A percentile compares a stretch with the other conserved stretches of the same genome.
Conservation (phyloP, 2,329 filamentous ascomycete species). For the Didymella glomerata region DNA sequence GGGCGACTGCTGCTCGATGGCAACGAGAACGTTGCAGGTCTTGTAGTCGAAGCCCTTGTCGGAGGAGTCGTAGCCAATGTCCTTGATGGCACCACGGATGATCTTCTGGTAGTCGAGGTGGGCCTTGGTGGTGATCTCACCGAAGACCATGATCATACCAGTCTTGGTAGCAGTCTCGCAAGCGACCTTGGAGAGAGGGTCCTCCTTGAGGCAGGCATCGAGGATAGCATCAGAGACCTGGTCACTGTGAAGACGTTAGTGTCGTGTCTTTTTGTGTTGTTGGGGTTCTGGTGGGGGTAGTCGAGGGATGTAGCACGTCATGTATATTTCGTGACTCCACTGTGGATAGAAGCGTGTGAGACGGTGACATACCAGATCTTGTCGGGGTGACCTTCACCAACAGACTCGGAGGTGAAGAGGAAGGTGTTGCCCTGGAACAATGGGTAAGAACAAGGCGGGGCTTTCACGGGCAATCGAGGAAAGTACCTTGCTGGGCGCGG, state of each 20-base stretch:
- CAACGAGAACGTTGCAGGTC: conserved; percentile 97
- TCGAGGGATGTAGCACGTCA: conserved; percentile 16
- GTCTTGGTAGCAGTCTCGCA: conserved; percentile 99
- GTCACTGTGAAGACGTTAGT: conserved; percentile 64
- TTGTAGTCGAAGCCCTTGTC: conserved; percentile 99
- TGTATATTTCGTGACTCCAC: conserved; percentile 9
- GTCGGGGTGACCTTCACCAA: conserved; percentile 75
- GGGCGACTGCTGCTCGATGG: conserved; percentile 98
- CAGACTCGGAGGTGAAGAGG: conserved; percentile 62
- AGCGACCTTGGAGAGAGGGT: conserved; percentile 97
- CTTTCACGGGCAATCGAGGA: conserved; percentile 6
- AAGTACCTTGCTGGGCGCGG: conserved; percentile 38
- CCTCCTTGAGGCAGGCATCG: conserved; percentile 93
- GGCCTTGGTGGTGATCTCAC: conserved; percentile 96
- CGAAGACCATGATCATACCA: conserved; percentile 88
- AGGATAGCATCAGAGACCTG: conserved; percentile 98
- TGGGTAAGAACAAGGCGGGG: conserved; percentile 28
- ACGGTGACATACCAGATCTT: conserved; percentile 76
- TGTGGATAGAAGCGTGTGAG: neutral
- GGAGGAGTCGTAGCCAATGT: conserved; percentile 97
- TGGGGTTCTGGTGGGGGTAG: conserved; percentile 11
- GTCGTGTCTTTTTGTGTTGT: conserved; percentile 4
- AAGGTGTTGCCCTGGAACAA: conserved; percentile 47
- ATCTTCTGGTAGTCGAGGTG: conserved; percentile 97
- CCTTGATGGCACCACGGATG: conserved; percentile 93